Base-by-base conservation (phyloP, 441 rosid species). In the Geranium incanum region DNA sequence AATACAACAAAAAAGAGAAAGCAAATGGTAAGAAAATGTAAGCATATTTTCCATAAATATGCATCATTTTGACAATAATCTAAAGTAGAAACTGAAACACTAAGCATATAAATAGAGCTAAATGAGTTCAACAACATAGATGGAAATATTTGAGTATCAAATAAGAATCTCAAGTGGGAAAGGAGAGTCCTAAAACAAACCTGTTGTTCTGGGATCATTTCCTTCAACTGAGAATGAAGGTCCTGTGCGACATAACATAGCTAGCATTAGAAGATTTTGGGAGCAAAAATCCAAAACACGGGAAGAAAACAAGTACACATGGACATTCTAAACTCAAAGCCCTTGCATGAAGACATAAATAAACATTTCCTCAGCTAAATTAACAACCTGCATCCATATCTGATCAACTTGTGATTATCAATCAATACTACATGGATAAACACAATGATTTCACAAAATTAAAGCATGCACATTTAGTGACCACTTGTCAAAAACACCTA, bases 201-300 rank as follows among this genome's bases (percentile, higher is more conserved):
- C 91, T 92, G 98, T 76, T 95, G 95, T 75, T 90, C 95, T 0
- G 99, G 99, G 78, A 95, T 92, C 81, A 92, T 74, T 78, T 92
- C 98, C 81, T 83, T 89, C 77, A 95, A 80, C 85, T 90, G 95
- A 74, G 98, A 87, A 77, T 83, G 89, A 70, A 95, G 94, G 79
- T 89, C 96, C 99, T 95, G 81, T 59, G 76, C 19, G 19, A 59
- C 41, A 19, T 38, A 65, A 71, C 71, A 77, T 48, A 50, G 15
- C 38, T 0, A 2, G 12, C 19, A 33, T 71, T 1, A 75, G 70
- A 21, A 59, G 5, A 15, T 45, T 8, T 45, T 45, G 52, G 11
- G 2, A 45, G 16, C 21, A n/a, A 52, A 52, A 52, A 52, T 52
- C 15, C 60, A 52, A 52, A 13, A 50, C 52, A 45, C 52, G 9